Base-by-base conservation (phyloP, 2,329 filamentous ascomycete genomes). In the Scytalidium sp. region DNA sequence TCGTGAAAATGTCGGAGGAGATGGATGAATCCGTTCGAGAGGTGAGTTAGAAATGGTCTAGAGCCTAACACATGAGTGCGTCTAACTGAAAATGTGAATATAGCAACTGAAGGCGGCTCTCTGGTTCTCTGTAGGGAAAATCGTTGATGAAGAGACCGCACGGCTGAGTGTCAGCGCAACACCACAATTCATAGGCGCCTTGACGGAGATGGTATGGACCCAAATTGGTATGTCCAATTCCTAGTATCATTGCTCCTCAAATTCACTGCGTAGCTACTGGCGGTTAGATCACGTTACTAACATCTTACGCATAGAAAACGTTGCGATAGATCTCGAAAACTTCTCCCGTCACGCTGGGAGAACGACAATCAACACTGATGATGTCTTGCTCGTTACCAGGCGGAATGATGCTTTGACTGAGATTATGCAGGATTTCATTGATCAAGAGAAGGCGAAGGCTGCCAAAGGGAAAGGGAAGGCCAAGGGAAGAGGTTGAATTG, bases 141-240 rank as follows among this genome's bases (percentile, higher is more conserved):
- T 95, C 52, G 88, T 96, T 56, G 93, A 97, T 66, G 85, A 93
- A 57, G 87, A 96, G 65, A 86, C 84, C 17, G 72, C 90, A 23
- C 76, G 79, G 50, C 75, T 85, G 22, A 83, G 88, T 64, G 80
- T 90, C 56, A 97, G 96, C 68, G 90, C 92, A 6, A 96, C 93
- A 21, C 90, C 90, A 2, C 90, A 96, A 63, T 96, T 95, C 67
- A 95, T 95, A 58, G 90, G 87, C 8, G 82, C 87, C 0, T 68
- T 95, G 63, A 94, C 89, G 1, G 91, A 96, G 67, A 81, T 96
- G 68, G 87, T 93, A 7, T 96, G 89, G 84, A 80, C 84, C 1
- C 91, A 96, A 59, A 87, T 96, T 46, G 88, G 90, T 93, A 76
- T 43, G 70, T 43, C 32, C 41, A 17, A 43, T 44, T 19, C 15